Base-by-base conservation (phyloP, 306 rosid genomes). In the Nissolia schottii region DNA sequence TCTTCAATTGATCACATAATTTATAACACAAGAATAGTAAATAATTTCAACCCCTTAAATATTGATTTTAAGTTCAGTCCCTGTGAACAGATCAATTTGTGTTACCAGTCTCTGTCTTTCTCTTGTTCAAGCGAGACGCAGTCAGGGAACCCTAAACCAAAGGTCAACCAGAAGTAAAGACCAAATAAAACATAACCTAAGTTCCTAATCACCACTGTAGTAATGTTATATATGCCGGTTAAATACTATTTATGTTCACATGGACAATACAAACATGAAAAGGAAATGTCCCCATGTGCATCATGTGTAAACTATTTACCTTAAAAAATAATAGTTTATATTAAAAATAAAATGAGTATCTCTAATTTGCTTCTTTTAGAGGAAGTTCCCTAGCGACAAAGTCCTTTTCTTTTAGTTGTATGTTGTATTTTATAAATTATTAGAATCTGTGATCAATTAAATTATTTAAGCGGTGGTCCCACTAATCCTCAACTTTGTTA, bases 401-500 rank as follows among this genome's bases (percentile, higher is more conserved):
- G 37, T 67, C 48, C 40, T 61, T 68, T 51, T 41, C 41, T 27
- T 56, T 48, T 24, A 31, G 11, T 48, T 18, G 13, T 10, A 14
- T 34, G 5, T 55, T 57, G 32, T 51, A 27, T 54, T 23, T 41
- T 28, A 40, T 70, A 41, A 2, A n/a, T 25, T 71, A 41, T 58
- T 10, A 13, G n/a, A 22, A 60, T 4, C 28, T 18, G 22, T 18
- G 53, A 35, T 18, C 10, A 48, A 49, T 50, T 13, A 8, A 53
- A 51, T 46, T 49, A 59, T 15, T 49, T 57, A n/a, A 46, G 7
- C 9, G 4, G 20, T n/a, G 80, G 78, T 24, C 80, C 82, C 70
- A 48, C 20, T 57, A 38, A 51, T 50, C 32, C 29, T 34, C 20
- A 24, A 40, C 62, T 28, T 41, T 28, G 8, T 25, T 49, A 45